A percentile compares a stretch with the other conserved stretches of the same genome.
Evolutionary conservation across 345 rosid genomes (phyloP).

Genomic region (rapeseed (Brassica napus)): DNA sequence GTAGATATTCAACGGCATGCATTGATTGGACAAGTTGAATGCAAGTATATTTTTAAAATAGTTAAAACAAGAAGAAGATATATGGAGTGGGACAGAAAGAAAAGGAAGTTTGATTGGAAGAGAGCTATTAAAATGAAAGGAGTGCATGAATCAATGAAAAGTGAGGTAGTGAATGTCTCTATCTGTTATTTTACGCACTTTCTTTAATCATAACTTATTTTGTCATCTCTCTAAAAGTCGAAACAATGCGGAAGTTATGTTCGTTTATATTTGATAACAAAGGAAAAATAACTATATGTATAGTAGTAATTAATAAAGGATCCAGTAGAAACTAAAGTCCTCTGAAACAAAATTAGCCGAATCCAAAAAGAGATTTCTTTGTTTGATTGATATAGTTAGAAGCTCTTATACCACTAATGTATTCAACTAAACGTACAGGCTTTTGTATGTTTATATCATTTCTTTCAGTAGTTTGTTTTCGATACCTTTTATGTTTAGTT

Average conservation of each 20-base stretch:
- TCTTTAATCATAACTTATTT: constrained; percentile 33
- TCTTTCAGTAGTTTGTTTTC: not conserved
- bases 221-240: constrained; percentile 24
- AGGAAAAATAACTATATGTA: too few species aligned
- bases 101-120: constrained; percentile 23
- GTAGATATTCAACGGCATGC: constrained; percentile 26
- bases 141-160: constrained; percentile 36
- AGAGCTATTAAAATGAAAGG: constrained; percentile 33
- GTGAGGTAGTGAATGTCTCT: constrained; percentile 35
- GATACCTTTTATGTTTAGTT: too few species aligned
- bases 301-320: not conserved
- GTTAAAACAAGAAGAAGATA: constrained; percentile 3
- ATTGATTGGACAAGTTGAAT: constrained; percentile 37
- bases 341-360: not conserved
- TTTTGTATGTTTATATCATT: not conserved
- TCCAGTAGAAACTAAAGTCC: not conserved
- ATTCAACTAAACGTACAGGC: not conserved
- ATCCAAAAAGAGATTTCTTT: not conserved
- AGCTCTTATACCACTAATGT: not conserved
- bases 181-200: constrained; percentile 36
- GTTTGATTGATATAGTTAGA: not conserved
- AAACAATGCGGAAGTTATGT: constrained; percentile 30
- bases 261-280: not conserved
- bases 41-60: not conserved
- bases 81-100: constrained; percentile 35